Evolutionary conservation across 352 stramenopile species (phyloP), one percentile per base, ranked within the genome.

Genomic region (Pythium scleroteichum): DNA sequence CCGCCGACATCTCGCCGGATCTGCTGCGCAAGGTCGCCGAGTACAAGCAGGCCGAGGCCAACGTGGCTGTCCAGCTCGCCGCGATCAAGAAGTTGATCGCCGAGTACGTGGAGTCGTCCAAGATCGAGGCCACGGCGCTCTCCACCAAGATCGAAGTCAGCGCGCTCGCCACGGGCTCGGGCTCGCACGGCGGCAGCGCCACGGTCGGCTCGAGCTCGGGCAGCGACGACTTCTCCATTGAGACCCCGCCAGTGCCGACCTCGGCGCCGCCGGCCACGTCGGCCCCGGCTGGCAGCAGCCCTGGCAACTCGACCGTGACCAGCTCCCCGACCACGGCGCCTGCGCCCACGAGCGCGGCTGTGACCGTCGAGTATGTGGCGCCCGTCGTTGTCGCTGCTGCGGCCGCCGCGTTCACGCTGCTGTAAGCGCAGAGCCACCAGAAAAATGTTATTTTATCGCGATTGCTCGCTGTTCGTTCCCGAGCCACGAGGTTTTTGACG

Each of bases 11-110:
- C 44, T 45, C 56, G 4, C 17, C 33, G 22, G 24, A 57, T 13
- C 56, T 64, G 22, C 47, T 64, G 20, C 32, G 29, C 17, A 64
- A 64, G 56, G 23, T 64, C 35, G 24, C 56, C 42, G 16, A 44
- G 10, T 64, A 64, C 56, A 35, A 64, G 27, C 26, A 38, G 17
- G 1, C 56, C 32, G 50, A 64, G 56, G 44, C 55, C n/a, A 33
- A 12, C 10, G 45, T 38, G 32, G 45, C 24, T 1, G n/a, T 8
- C 4, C 33, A 64, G 56, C 47, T 64, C 46, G 46, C 47, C n/a
- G 35, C 41, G 56, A 64, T 64, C 56, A 7, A 64, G 47, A 40
- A 57, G 46, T n/a, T n/a, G n/a, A 49, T 64, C 24, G 19, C 56
- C 38, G 38, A 19, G 3, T 22, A 7, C 42, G 56, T 64, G 56